A percentile compares a stretch with the other conserved stretches of the same genome.
phyloP scores from a whole-genome alignment of 2,329 filamentous ascomycete genomes.

The Acrodontium crateriforme region DNA sequence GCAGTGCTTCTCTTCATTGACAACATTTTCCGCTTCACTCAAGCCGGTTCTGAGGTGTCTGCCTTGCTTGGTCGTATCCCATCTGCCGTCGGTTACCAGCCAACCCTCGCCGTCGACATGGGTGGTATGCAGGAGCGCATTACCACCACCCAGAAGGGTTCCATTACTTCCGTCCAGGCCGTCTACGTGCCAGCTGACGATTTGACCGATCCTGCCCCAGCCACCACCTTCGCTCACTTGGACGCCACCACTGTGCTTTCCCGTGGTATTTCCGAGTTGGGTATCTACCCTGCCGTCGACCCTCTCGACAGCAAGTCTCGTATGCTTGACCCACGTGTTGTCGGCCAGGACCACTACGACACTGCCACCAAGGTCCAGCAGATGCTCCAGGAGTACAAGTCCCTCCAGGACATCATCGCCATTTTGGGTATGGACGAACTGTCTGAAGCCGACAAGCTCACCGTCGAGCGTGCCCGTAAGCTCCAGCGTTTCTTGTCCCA shows the following conservation, averaged over 20 bases:
- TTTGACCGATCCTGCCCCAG: slow-evolving; percentile 98
- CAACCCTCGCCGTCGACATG: slow-evolving; percentile 97
- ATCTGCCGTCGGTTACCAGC: slow-evolving; percentile 99
- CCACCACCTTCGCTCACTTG: slow-evolving; percentile 99
- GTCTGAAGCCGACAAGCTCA: slow-evolving; percentile 98
- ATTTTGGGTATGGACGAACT: slow-evolving; percentile 99
- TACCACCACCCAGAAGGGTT: slow-evolving; percentile 98
- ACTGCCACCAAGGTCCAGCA: slow-evolving; percentile 92
- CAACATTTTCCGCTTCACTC: slow-evolving; percentile 99
- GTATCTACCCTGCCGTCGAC: slow-evolving; percentile 99
- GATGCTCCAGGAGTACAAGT: slow-evolving; percentile 99
- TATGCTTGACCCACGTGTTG: slow-evolving; percentile 98
- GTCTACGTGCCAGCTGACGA: slow-evolving; percentile 99
- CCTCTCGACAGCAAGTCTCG: slow-evolving; percentile 98
- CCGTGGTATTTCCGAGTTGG: slow-evolving; percentile 99
- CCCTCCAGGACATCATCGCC: slow-evolving; percentile 95
- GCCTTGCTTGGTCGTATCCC: slow-evolving; percentile 98
- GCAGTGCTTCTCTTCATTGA: slow-evolving; percentile 96
- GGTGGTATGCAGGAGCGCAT: slow-evolving; percentile 99
- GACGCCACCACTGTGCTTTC: slow-evolving; percentile 99
- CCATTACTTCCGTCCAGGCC: slow-evolving; percentile 99
- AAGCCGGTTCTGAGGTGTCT: slow-evolving; percentile 99
- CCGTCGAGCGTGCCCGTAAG: slow-evolving; percentile 99
- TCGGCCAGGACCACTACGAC: slow-evolving; percentile 95
- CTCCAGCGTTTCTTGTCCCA: slow-evolving; percentile 99